Conservation (phyloP, 73 alveolate genomes). For the Stentor roeselii region DNA sequence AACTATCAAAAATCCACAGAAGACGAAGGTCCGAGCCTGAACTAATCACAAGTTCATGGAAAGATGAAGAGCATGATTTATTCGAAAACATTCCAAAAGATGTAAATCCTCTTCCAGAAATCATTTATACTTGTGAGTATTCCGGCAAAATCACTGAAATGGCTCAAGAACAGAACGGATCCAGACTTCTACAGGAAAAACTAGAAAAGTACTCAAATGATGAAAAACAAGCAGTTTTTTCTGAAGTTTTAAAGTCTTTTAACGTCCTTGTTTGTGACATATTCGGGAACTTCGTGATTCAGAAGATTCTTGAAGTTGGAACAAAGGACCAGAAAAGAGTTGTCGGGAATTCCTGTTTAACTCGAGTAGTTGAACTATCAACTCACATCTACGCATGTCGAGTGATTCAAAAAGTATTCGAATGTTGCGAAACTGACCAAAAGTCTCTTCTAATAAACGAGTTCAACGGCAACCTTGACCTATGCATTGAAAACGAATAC, state of each 20-base stretch:
- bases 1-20: background rate
- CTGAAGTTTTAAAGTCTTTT: slow-evolving; percentile 48
- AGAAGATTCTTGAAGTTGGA: slow-evolving; percentile 28
- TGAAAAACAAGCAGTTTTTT: slow-evolving; percentile 48
- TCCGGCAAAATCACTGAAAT: slow-evolving; percentile 8
- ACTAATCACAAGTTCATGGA: background rate
- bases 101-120: background rate
- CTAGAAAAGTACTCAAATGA: slow-evolving; percentile 51
- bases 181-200: slow-evolving; percentile 55
- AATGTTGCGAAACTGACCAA: slow-evolving; percentile 46
- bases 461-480: slow-evolving; percentile 36
- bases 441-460: slow-evolving; percentile 43
- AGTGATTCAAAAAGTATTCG: slow-evolving; percentile 19
- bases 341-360: background rate
- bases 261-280: slow-evolving; percentile 8
- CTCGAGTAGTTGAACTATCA: background rate
- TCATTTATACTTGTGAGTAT: background rate
- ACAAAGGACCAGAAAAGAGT: slow-evolving; percentile 4
- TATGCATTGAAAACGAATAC: slow-evolving; percentile 14
- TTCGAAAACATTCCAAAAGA: background rate
- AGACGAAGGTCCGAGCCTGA: slow-evolving; percentile 28
- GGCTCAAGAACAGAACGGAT: slow-evolving; percentile 58
- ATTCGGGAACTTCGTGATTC: slow-evolving; percentile 26
- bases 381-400: slow-evolving; percentile 24
- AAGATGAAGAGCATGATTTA: slow-evolving; percentile 1